These are phyloP conservation scores for Delphinella strobiligena DNA, from an alignment of 2,329 filamentous ascomycete species.

Conservation along the genomic window DNA sequence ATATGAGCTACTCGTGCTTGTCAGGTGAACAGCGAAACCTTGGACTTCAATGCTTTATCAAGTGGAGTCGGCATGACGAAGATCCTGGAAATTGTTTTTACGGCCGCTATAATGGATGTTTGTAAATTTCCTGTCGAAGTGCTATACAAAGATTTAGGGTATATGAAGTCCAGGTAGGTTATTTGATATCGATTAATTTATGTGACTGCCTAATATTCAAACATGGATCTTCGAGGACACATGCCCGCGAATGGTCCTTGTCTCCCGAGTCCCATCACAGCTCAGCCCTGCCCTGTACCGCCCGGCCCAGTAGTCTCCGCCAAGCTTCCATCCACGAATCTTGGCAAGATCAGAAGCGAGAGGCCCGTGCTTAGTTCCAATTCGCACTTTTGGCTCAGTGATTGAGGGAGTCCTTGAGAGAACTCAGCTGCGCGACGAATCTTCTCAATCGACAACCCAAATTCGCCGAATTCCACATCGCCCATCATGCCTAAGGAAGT, in stretches of 20 bases:
- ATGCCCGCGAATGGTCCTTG: too few species aligned
- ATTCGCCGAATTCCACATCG: constrained; percentile 19
- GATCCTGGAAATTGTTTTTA: background rate
- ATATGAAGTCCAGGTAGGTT: background rate
- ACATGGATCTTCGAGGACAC: background rate
- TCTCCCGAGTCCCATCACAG: too few species aligned
- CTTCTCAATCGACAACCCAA: background rate
- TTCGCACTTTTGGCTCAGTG: background rate
- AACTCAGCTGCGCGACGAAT: background rate
- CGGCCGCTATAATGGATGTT: background rate
- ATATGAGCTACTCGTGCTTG: background rate
- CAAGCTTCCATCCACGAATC: background rate
- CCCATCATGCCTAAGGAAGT: constrained; percentile 96
- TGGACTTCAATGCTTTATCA: constrained; percentile 34
- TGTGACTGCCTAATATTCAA: background rate
- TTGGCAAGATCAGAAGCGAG: background rate
- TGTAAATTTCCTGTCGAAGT: too few species aligned
- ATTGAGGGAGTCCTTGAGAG: too few species aligned
- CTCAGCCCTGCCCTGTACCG: too few species aligned
- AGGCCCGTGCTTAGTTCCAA: background rate
- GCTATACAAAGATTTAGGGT: too few species aligned
- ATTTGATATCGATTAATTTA: too few species aligned
- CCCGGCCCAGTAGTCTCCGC: too few species aligned
- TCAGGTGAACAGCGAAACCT: constrained; percentile 18
- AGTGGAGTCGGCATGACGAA: constrained; percentile 35